A percentile compares a stretch with the other conserved stretches of the same genome.
Evolutionary conservation across 1,139 yeast species (phyloP).

Genomic region (Candida pseudoviswanathii): DNA sequence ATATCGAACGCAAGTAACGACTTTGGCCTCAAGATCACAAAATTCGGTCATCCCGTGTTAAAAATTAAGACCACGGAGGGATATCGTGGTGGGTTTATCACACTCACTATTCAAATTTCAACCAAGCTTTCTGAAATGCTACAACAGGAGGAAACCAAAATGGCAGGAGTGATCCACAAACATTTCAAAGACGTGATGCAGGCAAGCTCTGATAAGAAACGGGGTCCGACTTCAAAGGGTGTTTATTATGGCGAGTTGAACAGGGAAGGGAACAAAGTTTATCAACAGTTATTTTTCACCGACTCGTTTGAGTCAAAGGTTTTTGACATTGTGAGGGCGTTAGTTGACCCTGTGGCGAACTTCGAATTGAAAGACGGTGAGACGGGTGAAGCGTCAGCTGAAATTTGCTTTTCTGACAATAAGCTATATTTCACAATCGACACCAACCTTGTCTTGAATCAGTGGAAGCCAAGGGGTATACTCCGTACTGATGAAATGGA

Average conservation of each 20-base stretch:
- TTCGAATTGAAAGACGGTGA: background rate
- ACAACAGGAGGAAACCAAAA: too few relatives aligned
- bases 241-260: background rate
- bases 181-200: background rate
- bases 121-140: too few relatives aligned
- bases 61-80: too few relatives aligned
- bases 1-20: background rate
- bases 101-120: too few relatives aligned
- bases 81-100: too few relatives aligned
- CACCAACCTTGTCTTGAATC: background rate
- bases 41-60: background rate
- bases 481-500: background rate
- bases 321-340: too few relatives aligned
- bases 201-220: background rate
- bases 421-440: background rate
- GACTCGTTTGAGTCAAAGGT: background rate
- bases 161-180: background rate
- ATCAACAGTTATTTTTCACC: background rate
- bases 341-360: too few relatives aligned
- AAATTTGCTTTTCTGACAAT: background rate
- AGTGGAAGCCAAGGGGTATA: background rate
- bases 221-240: too few relatives aligned
- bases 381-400: background rate
- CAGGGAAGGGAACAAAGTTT: background rate
- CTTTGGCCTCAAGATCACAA: background rate